Conservation (phyloP, 2,329 filamentous ascomycete species). For the Alternaria ethzedia region DNA sequence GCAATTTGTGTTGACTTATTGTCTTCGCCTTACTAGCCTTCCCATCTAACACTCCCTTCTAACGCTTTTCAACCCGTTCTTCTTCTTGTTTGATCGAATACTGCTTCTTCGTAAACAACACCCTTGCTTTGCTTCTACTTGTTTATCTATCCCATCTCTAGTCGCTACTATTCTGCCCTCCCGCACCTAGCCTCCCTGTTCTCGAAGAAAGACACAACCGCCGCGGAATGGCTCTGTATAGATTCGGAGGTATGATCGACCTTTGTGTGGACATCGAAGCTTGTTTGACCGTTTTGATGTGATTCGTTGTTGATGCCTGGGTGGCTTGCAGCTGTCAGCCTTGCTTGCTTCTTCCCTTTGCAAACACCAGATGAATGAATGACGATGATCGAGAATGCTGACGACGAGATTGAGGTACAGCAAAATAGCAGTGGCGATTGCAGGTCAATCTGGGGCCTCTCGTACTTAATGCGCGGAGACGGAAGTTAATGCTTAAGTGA, state of each 20-base stretch:
- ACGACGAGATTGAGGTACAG: not conserved
- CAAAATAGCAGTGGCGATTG: not conserved
- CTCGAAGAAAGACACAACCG: not conserved
- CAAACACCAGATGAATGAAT: no score
- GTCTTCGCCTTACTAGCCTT: no score
- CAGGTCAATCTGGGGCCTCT: not conserved
- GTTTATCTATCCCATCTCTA: no score
- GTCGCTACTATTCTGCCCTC: no score
- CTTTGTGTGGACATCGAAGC: not conserved
- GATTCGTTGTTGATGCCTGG: not conserved
- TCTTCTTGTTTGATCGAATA: no score
- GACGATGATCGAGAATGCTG: no score
- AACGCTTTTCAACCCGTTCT: no score
- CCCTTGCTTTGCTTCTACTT: no score
- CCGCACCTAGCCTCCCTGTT: no score
- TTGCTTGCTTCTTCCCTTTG: not conserved
- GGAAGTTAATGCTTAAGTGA: not conserved
- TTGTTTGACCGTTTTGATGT: not conserved
- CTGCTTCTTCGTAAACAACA: no score
- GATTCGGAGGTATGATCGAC: not conserved
- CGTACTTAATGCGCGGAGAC: not conserved
- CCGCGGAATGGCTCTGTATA: not conserved
- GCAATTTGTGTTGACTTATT: no score
- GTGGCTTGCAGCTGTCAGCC: not conserved
- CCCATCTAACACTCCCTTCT: no score